Evolutionary conservation across 306 rosid genomes (phyloP).

Genomic region (Albizia julibrissin): DNA sequence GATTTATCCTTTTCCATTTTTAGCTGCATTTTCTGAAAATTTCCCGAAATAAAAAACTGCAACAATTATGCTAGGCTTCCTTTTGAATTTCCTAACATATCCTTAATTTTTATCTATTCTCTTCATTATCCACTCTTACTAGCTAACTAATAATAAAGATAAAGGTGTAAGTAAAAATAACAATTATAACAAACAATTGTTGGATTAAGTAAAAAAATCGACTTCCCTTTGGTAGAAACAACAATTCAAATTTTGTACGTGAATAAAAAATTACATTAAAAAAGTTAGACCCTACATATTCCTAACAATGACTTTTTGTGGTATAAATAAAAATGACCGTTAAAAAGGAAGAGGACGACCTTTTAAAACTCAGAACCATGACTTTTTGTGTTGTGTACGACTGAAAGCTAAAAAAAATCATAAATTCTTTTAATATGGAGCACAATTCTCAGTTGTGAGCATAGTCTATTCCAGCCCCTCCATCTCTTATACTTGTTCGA

Average conservation of each 20-base stretch:
- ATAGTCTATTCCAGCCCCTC: background rate
- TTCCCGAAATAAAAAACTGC: too few species aligned
- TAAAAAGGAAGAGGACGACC: background rate
- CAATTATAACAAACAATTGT: too few species aligned
- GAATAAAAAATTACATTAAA: too few species aligned
- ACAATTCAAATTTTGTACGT: too few species aligned
- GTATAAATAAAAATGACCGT: background rate
- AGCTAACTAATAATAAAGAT: background rate
- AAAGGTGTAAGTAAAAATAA: background rate
- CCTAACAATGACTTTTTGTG: background rate
- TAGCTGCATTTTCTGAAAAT: too few species aligned
- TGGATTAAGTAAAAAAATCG: too few species aligned
- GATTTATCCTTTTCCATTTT: too few species aligned
- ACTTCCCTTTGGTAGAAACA: too few species aligned
- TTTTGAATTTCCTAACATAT: background rate
- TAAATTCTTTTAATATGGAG: background rate
- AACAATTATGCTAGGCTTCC: background rate
- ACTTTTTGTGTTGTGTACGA: background rate
- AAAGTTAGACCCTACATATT: background rate
- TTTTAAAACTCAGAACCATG: background rate
- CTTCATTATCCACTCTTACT: background rate
- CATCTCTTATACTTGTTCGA: background rate
- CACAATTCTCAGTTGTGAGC: background rate
- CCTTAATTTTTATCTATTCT: background rate
- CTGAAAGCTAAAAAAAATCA: background rate